Percentiles rank a stretch among this genome's conserved stretches.
Conservation (phyloP, 1,139 yeast genomes). For the Scheffersomyces cryptocercus region DNA sequence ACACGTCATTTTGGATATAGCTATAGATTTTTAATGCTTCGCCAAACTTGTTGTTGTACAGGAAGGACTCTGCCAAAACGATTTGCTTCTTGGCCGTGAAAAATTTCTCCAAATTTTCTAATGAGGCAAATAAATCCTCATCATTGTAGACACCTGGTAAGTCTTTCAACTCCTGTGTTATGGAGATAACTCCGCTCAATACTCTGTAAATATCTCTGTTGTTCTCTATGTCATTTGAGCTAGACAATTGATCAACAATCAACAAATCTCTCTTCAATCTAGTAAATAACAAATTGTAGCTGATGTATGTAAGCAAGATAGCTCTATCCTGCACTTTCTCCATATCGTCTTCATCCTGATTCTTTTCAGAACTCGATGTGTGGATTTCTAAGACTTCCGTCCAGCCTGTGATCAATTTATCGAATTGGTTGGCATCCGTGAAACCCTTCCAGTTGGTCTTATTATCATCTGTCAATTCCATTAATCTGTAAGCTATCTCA, state of each 20-base stretch:
- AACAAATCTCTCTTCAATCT: slow-evolving; percentile 71
- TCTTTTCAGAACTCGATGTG: slow-evolving; percentile 22
- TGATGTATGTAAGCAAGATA: slow-evolving; percentile 71
- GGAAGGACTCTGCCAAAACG: slow-evolving; percentile 52
- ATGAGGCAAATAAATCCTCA: slow-evolving; percentile 59
- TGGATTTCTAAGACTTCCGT: slow-evolving; percentile 34
- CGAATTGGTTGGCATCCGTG: slow-evolving; percentile 30
- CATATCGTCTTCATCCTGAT: slow-evolving; percentile 45
- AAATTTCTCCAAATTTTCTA: slow-evolving; percentile 51
- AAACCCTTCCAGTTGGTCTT: slow-evolving; percentile 20
- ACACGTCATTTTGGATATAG: slow-evolving; percentile 29
- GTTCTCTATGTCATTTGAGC: slow-evolving; percentile 27
- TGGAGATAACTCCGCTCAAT: slow-evolving; percentile 47
- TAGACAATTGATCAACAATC: slow-evolving; percentile 39
- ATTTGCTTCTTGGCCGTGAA: slow-evolving; percentile 45
- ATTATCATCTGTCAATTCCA: slow-evolving; percentile 40
- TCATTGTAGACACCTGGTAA: slow-evolving; percentile 92
- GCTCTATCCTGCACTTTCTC: slow-evolving; percentile 71
- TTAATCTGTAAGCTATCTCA: slow-evolving; percentile 65
- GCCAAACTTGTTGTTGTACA: slow-evolving; percentile 42
- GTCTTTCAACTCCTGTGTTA: slow-evolving; percentile 62
- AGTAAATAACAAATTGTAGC: slow-evolving; percentile 64
- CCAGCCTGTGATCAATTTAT: slow-evolving; percentile 38
- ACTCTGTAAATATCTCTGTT: slow-evolving; percentile 51
- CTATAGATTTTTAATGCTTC: slow-evolving; percentile 57